Conservation (phyloP, 768 basidiomycete species). For the Polyporus arcularius region DNA sequence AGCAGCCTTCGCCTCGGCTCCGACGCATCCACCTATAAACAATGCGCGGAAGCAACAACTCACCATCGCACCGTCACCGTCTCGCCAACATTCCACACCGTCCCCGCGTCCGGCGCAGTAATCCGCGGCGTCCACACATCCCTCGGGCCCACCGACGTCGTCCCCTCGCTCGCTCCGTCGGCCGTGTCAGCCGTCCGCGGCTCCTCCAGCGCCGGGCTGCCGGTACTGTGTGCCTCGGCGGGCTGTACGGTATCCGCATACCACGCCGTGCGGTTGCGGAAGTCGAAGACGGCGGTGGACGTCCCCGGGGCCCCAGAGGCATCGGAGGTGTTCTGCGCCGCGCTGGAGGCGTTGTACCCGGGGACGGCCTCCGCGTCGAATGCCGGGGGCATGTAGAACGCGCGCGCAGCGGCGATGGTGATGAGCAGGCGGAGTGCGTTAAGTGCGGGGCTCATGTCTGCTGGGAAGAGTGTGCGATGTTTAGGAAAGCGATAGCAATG, state of each 20-base stretch:
- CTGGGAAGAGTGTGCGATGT: not conserved
- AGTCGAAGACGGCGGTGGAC: not conserved
- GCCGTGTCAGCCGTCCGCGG: too few species aligned
- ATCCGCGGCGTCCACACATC: constrained; percentile 54
- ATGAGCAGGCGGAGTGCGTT: not conserved
- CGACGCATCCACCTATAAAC: not conserved
- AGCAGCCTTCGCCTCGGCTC: not conserved
- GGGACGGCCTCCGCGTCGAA: constrained; percentile 7
- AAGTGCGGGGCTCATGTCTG: not conserved
- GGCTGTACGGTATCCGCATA: too few species aligned
- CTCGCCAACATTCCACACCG: constrained; percentile 53
- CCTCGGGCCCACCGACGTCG: not conserved
- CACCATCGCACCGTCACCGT: constrained; percentile 56
- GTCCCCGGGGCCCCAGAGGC: not conserved
- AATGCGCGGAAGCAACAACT: constrained; percentile 23
- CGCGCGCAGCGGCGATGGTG: not conserved
- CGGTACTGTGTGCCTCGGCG: too few species aligned
- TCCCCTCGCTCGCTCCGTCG: not conserved
- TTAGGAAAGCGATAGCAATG: not conserved
- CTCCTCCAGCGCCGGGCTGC: too few species aligned
- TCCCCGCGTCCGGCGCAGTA: constrained; percentile 43
- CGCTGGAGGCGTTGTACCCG: not conserved
- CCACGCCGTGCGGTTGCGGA: not conserved
- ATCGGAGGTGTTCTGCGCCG: not conserved
- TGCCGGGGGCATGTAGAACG: constrained; percentile 15